A percentile compares a stretch with the other conserved stretches of the same genome.
Evolutionary conservation across 441 rosid genomes (phyloP).

Genomic region (Aleurites moluccanus): DNA sequence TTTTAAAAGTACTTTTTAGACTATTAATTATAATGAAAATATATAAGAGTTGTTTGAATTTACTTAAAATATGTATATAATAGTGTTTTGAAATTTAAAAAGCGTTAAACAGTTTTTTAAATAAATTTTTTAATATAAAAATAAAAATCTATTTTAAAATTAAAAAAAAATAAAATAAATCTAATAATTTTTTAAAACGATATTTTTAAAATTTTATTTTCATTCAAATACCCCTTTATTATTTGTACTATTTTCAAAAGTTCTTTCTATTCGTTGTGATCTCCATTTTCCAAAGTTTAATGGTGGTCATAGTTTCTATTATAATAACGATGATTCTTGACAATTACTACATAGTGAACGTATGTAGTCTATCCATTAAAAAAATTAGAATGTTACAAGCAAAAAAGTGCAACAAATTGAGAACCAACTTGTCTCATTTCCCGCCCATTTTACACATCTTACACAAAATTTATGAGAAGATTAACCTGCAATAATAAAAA

Average conservation of each 20-base stretch:
- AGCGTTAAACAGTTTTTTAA: no score
- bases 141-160: no score
- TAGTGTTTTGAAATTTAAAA: no score
- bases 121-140: no score
- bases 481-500: background rate
- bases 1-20: slow-evolving; percentile 5
- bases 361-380: no score
- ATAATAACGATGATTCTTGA: slow-evolving; percentile 6
- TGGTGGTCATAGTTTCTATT: background rate
- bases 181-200: no score
- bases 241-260: background rate
- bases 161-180: no score
- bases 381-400: background rate
- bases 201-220: no score
- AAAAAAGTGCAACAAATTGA: background rate
- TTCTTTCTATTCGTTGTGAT: background rate
- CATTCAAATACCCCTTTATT: no score
- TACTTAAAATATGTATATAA: no score
- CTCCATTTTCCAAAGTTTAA: background rate
- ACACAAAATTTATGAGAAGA: background rate
- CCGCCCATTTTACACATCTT: no score
- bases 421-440: background rate
- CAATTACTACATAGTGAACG: background rate
- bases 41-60: no score
- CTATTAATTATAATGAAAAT: background rate